These are phyloP conservation scores for Eucommia ulmoides DNA, from an alignment of 257 asterid genomes.

Conservation along the genomic window DNA sequence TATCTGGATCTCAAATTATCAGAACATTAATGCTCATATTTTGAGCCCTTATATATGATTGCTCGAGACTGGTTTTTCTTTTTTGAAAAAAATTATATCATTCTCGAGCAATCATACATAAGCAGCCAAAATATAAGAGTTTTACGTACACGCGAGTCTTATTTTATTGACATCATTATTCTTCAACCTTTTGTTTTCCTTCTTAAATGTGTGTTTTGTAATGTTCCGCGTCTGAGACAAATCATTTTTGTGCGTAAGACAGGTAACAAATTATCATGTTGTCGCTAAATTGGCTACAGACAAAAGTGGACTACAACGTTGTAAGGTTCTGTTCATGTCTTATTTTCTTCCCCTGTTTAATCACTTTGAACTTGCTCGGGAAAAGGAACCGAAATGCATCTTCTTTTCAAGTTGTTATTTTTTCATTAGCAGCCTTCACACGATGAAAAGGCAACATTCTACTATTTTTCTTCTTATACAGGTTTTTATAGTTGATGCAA, in stretches of 20 bases:
- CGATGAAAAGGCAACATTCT: too few species aligned
- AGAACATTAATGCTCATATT: background rate
- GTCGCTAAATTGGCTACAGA: constrained; percentile 70
- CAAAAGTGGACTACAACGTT: constrained; percentile 59
- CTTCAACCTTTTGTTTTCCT: background rate
- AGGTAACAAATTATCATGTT: constrained; percentile 89
- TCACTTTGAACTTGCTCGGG: constrained; percentile 1
- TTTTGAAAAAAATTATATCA: too few species aligned
- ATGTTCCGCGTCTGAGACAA: constrained; percentile 2
- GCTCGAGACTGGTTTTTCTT: background rate
- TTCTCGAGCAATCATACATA: too few species aligned
- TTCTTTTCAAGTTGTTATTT: too few species aligned
- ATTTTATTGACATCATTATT: background rate
- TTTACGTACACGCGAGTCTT: background rate
- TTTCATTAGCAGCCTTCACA: too few species aligned
- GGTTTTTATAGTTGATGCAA: constrained; percentile 56
- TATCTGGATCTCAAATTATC: background rate
- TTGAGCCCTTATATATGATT: background rate
- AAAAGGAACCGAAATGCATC: constrained; percentile 1
- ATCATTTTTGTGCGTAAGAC: constrained; percentile 8
- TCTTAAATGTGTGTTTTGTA: background rate
- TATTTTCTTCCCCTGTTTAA: background rate
- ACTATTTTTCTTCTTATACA: constrained; percentile 17
- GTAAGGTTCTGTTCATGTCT: constrained; percentile 54
- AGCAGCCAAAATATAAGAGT: too few species aligned